Conservation (phyloP, 306 rosid genomes). For the Canavalia gladiata region DNA sequence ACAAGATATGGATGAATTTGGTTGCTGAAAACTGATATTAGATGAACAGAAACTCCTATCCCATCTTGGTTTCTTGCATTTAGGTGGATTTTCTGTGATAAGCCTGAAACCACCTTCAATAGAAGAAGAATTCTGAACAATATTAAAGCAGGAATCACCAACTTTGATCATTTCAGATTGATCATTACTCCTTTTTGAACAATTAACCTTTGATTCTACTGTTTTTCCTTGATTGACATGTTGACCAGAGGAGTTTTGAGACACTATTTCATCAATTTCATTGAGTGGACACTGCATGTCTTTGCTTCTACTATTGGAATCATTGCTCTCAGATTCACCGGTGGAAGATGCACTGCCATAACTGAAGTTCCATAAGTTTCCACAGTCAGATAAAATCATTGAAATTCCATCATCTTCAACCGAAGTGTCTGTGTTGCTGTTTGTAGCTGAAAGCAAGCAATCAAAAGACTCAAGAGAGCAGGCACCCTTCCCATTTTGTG, state of each 20-base stretch:
- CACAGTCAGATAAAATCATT: slow-evolving; percentile 61
- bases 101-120: slow-evolving; percentile 60
- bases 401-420: slow-evolving; percentile 62
- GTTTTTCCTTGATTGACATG: slow-evolving; percentile 8
- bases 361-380: slow-evolving; percentile 68
- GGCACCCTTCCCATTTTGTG: slow-evolving; percentile 29
- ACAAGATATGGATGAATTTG: slow-evolving; percentile 62
- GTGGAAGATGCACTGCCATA: slow-evolving; percentile 61
- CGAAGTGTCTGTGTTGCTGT: slow-evolving; percentile 53
- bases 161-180: slow-evolving; percentile 41
- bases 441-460: slow-evolving; percentile 52
- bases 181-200: slow-evolving; percentile 56
- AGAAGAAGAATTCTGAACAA: slow-evolving; percentile 47
- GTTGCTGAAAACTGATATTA: slow-evolving; percentile 79
- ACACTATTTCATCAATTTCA: slow-evolving; percentile 54
- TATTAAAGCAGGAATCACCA: slow-evolving; percentile 45
- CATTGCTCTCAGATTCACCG: slow-evolving; percentile 61
- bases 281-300: slow-evolving; percentile 39
- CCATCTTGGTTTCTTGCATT: slow-evolving; percentile 72
- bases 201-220: slow-evolving; percentile 29
- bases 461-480: slow-evolving; percentile 49
- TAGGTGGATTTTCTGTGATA: slow-evolving; percentile 60
- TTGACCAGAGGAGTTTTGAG: slow-evolving; percentile 56
- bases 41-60: slow-evolving; percentile 65
- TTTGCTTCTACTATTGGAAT: slow-evolving; percentile 47